A percentile compares a stretch with the other conserved stretches of the same genome.
These are phyloP conservation scores for Suillus subluteus DNA, from an alignment of 768 basidiomycete species.

Conservation along the genomic window DNA sequence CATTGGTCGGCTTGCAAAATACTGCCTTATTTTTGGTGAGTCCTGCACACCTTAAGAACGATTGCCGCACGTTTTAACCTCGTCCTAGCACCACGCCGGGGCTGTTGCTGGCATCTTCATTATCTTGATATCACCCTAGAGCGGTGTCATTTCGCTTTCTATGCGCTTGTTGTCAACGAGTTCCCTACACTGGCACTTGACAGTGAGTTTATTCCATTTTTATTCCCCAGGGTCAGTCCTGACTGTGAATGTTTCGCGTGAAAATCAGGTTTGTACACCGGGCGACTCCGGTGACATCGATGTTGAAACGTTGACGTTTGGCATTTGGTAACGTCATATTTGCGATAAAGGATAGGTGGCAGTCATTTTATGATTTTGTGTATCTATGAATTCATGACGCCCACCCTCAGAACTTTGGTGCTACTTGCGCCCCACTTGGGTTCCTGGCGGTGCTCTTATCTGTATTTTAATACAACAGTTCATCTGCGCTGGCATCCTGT, in stretches of 20 bases:
- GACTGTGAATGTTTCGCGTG: neutral
- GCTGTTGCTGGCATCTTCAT: neutral
- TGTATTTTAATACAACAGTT: conserved; percentile 33
- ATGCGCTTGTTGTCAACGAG: conserved; percentile 46
- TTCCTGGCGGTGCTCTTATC: conserved; percentile 41
- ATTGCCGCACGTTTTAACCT: neutral
- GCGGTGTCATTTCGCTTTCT: neutral
- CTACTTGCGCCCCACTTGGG: conserved; percentile 26
- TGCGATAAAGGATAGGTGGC: neutral
- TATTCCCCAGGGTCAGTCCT: conserved; percentile 17
- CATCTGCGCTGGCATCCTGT: conserved; percentile 28
- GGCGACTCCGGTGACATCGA: neutral
- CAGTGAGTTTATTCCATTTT: conserved; percentile 34
- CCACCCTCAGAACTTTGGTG: conserved; percentile 36
- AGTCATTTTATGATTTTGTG: neutral
- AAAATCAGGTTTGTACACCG: neutral
- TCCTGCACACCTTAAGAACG: neutral
- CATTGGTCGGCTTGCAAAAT: neutral
- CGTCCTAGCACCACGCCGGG: neutral
- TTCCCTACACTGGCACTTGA: conserved; percentile 38
- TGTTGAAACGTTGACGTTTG: neutral
- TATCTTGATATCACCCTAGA: neutral
- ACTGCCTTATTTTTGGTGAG: neutral
- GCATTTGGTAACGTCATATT: neutral
- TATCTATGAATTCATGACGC: conserved; percentile 17